Evolutionary conservation across 2,329 filamentous ascomycete genomes (phyloP), one percentile per base, ranked within the genome.

Genomic region (Xylariales sp.): DNA sequence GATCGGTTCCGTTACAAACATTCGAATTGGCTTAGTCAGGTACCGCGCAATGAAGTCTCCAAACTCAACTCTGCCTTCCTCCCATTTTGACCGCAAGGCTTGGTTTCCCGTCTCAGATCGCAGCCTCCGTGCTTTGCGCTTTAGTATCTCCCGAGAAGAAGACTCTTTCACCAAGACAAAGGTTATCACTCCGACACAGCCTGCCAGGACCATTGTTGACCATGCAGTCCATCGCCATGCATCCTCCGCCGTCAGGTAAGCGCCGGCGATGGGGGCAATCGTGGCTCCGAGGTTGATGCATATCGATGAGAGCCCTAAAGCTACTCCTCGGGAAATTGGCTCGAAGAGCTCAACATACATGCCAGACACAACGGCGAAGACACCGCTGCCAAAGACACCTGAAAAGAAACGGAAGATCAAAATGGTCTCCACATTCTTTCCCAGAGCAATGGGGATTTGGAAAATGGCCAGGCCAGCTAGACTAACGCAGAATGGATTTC

Each of bases 191-290:
- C 61, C 61, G 42, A 74, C 63, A 5, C 63, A 48, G 7, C 53
- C 55, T 1, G 59, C 57, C 48, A 72, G 62, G 34, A 79, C 76
- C 31, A 71, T 49, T 0, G 71, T 76, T 17, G 78, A 63, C 61
- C 74, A 80, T 8, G 65, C 66, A 0, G 72, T 78, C 72, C 74
- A 78, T 14, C 74, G 60, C 74, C 75, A 78, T 17, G 30, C 13
- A 13, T 35, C 25, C 15, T 27, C 27, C 25, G 15, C 15, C 4
- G 39, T 39, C 12, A 44, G 24, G 31, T 39, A 44, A 10, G 38
- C 40, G 15, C 42, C 42, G 38, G 35, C 42, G 21, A 44, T 33
- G 19, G 43, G 43, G 5, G 41, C 43, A n/a, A 43, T 31, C 5
- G 49, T 45, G 4, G 45, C 40, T 5, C 43, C 41, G 10, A 50